Base-by-base conservation (phyloP, 2,329 filamentous ascomycete species). In the Trichophyton benhamiae region DNA sequence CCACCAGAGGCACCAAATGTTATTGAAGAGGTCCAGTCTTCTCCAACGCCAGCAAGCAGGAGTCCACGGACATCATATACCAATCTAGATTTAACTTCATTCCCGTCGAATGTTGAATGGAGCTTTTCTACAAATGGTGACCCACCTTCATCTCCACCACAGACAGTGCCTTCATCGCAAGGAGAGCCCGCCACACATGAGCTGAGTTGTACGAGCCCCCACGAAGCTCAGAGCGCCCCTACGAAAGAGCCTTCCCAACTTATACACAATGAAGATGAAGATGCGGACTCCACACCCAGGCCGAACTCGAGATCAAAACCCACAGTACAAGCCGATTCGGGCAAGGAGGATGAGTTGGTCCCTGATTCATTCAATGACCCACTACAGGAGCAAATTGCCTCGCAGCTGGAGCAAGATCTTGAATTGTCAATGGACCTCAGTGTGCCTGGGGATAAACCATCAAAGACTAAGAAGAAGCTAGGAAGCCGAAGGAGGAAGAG, bases 11-110 rank as follows among this genome's bases (percentile, higher is more conserved):
- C 71, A 30, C 71, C 71, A 64, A 66, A 75, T 70, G 72, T 80
- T 57, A 75, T 74, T 27, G 75, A 75, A 30, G 78, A 79, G 59
- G 70, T 80, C 20, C 76, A 74, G 9, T 82, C 79, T 5, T 82
- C 80, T n/a, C 80, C 80, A 2, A 82, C 79, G 1, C 79, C 79
- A 38, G 74, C 71, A 25, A 75, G 76, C 46, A 75, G 66, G 44
- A 61, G 57, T 30, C 59, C 59, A 7, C 59, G 8, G 44, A 11
- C 38, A 15, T 48, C 64, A 25, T 44, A 60, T 2, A 49, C 41
- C 2, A 59, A 62, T 22, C 48, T 66, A 17, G 59, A 60, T 22
- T 17, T 61, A 20, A 60, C 62, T 22, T 58, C 59, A 3, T 46
- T 66, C 30, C 42, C 63, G 8, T 60, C 63, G 9, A 48, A 52